Evolutionary conservation across 768 basidiomycete genomes (phyloP).

Genomic region (Leucosporidium yakuticum): DNA sequence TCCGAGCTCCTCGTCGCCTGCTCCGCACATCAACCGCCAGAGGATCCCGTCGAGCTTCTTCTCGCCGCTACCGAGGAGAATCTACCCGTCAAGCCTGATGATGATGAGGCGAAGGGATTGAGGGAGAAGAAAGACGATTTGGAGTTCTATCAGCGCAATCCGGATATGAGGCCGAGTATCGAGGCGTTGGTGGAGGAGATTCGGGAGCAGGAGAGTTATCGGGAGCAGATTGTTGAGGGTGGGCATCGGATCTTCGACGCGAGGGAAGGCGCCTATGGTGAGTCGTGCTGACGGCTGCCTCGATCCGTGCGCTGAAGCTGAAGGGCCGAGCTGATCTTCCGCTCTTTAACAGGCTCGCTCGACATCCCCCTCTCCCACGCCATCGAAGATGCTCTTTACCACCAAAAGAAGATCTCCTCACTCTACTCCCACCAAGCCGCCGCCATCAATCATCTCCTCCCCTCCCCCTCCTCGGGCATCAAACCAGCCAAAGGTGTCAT

Average conservation of each 20-base stretch:
- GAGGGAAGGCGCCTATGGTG: slow-evolving; percentile 55
- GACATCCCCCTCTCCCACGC: slow-evolving; percentile 56
- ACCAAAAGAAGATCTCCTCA: slow-evolving; percentile 57
- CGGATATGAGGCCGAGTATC: slow-evolving; percentile 55
- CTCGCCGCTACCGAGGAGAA: slow-evolving; percentile 63
- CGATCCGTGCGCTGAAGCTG: background rate
- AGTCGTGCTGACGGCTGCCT: slow-evolving; percentile 13
- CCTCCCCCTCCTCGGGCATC: slow-evolving; percentile 25
- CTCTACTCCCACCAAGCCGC: slow-evolving; percentile 66
- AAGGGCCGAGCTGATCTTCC: no score
- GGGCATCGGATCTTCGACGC: slow-evolving; percentile 51
- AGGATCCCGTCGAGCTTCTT: slow-evolving; percentile 61
- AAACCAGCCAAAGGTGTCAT: slow-evolving; percentile 60
- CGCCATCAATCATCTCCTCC: slow-evolving; percentile 53
- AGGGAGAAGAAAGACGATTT: slow-evolving; percentile 32
- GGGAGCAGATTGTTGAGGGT: slow-evolving; percentile 60
- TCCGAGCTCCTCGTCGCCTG: slow-evolving; percentile 54
- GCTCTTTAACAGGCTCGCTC: slow-evolving; percentile 47
- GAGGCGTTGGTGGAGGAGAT: slow-evolving; percentile 57
- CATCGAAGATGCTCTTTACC: slow-evolving; percentile 54
- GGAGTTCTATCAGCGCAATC: slow-evolving; percentile 34
- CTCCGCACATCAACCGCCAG: slow-evolving; percentile 40
- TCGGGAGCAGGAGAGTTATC: slow-evolving; percentile 58
- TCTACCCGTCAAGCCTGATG: slow-evolving; percentile 60
- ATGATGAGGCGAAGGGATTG: slow-evolving; percentile 20